Percentiles rank a stretch among this genome's conserved stretches.
Evolutionary conservation across 1,139 yeast species (phyloP).

Genomic region (Geotrichum reessii): DNA sequence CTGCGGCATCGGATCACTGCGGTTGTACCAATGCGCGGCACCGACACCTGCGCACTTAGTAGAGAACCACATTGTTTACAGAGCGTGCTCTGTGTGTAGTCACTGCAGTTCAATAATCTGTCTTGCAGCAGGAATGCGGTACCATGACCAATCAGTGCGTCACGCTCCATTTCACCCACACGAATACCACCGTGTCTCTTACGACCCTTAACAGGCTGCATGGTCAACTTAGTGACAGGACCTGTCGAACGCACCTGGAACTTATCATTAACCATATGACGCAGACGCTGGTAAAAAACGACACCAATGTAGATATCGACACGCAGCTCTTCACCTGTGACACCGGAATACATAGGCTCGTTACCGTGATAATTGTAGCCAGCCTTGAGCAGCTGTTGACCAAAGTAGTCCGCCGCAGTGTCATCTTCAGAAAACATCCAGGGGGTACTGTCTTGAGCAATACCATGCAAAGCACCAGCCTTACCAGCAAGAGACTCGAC

Average conservation of each 20-base stretch:
- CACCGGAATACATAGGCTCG: conserved; percentile 98
- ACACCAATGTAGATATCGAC: conserved; percentile 95
- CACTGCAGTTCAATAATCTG: conserved; percentile 90
- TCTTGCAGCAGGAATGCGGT: conserved; percentile 95
- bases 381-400: conserved; percentile 78
- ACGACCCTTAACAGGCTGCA: conserved; percentile 99
- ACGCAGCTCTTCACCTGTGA: conserved; percentile 94
- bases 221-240: conserved; percentile 91
- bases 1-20: conserved; percentile 84
- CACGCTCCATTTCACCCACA: conserved; percentile 99
- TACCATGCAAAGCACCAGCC: conserved; percentile 96
- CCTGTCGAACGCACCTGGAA: conserved; percentile 99
- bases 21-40: conserved; percentile 80
- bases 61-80: conserved; percentile 94
- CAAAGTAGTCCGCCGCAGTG: conserved; percentile 96
- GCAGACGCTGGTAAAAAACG: conserved; percentile 94
- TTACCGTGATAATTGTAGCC: conserved; percentile 98
- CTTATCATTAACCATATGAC: conserved; percentile 99
- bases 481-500: conserved; percentile 97
- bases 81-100: conserved; percentile 83
- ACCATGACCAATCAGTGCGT: conserved; percentile 97
- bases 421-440: conserved; percentile 89
- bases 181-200: conserved; percentile 99
- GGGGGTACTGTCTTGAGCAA: conserved; percentile 96
- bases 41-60: conserved; percentile 81